A percentile compares a stretch with the other conserved stretches of the same genome.
Conservation (phyloP, 495 filamentous ascomycete species). For the Tuber melanosporum region DNA sequence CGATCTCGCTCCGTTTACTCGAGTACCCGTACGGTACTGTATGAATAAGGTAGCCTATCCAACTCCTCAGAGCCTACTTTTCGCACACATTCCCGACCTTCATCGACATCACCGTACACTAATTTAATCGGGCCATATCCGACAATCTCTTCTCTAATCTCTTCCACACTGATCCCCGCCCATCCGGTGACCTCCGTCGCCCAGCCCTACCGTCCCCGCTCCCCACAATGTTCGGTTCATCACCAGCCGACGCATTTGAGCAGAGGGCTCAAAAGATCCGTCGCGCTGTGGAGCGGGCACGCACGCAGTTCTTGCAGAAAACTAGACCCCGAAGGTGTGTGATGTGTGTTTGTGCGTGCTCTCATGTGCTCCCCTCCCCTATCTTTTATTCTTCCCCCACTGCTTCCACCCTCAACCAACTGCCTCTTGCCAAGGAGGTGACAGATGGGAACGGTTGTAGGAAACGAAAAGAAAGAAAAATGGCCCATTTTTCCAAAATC, state of each 20-base stretch:
- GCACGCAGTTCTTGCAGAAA: conserved; percentile 35
- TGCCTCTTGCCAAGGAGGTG: neutral
- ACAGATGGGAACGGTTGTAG: neutral
- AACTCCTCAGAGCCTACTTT: neutral
- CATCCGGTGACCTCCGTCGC: neutral
- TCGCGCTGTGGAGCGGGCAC: conserved; percentile 36
- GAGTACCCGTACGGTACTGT: neutral
- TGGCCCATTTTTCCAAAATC: neutral
- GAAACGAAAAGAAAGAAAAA: neutral
- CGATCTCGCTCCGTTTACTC: neutral
- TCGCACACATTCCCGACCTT: neutral
- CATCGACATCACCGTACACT: neutral
- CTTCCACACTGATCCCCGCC: neutral
- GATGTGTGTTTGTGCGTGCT: neutral
- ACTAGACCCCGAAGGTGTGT: conserved; percentile 33
- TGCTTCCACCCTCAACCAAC: neutral
- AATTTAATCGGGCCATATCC: neutral
- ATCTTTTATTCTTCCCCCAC: neutral
- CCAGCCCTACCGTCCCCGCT: neutral
- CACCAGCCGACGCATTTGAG: conserved; percentile 28
- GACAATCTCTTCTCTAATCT: neutral
- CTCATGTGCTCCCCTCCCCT: neutral
- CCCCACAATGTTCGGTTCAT: conserved; percentile 1
- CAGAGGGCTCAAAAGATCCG: conserved; percentile 32
- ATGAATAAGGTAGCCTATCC: neutral